Evolutionary conservation across 345 rosid genomes (phyloP).

Genomic region (Eucalyptus curtisii): DNA sequence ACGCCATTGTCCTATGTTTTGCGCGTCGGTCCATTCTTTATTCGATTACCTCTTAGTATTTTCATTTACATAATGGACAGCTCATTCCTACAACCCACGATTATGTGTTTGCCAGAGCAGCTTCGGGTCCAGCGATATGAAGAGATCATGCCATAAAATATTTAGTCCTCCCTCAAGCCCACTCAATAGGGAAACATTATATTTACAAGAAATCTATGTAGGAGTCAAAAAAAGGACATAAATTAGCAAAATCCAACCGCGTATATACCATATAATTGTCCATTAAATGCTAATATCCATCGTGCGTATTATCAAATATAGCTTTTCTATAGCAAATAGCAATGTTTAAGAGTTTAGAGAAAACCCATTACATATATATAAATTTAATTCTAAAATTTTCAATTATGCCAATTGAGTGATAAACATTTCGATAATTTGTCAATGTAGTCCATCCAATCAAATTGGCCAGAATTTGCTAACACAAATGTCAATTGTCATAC

Average conservation of each 20-base stretch:
- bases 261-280: not conserved
- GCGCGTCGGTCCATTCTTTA: not conserved
- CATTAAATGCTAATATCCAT: not conserved
- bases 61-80: not conserved
- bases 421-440: too few species aligned
- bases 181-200: not conserved
- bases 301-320: not conserved
- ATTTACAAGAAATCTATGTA: not conserved
- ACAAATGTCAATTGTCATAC: not conserved
- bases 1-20: not conserved
- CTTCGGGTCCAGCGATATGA: not conserved
- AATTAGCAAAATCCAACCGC: not conserved
- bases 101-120: not conserved
- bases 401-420: too few species aligned
- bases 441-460: accelerated
- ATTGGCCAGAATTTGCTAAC: too few species aligned
- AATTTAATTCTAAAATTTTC: too few species aligned
- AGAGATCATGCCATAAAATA: not conserved
- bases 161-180: not conserved
- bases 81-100: not conserved
- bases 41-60: not conserved
- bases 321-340: not conserved
- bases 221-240: not conserved
- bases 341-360: not conserved
- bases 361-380: not conserved